These are phyloP conservation scores for Geotrichum australiense DNA, from an alignment of 1,139 yeast genomes.

Conservation along the genomic window DNA sequence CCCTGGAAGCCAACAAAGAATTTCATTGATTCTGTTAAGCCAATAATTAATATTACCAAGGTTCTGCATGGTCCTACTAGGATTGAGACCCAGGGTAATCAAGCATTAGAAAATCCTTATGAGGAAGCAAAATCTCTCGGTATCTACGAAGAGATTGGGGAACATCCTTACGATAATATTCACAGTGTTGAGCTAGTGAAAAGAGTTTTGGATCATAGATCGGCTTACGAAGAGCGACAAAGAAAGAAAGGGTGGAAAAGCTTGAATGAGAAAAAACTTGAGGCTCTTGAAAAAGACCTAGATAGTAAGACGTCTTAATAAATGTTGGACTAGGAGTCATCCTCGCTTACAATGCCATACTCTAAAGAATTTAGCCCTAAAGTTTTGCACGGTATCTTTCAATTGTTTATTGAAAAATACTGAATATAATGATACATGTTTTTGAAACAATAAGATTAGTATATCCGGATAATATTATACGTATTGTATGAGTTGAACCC, in stretches of 20 bases:
- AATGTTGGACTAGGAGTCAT: too few species aligned
- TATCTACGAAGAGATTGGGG: conserved; percentile 41
- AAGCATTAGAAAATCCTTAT: conserved; percentile 39
- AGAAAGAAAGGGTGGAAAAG: conserved; percentile 70
- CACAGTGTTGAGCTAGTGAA: conserved; percentile 60
- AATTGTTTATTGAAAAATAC: too few species aligned
- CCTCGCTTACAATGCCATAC: too few species aligned
- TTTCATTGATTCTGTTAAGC: conserved; percentile 35
- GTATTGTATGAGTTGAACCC: too few species aligned
- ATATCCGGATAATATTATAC: too few species aligned
- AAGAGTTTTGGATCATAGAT: conserved; percentile 58
- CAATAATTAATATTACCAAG: conserved; percentile 36
- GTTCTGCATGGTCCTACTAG: conserved; percentile 62
- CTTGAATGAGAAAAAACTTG: conserved; percentile 36
- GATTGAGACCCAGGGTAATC: conserved; percentile 27
- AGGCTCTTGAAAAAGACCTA: conserved; percentile 20
- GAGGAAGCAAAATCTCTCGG: conserved; percentile 30
- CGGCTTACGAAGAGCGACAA: conserved; percentile 72
- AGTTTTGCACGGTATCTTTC: too few species aligned
- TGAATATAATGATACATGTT: too few species aligned
- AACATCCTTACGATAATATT: conserved; percentile 53
- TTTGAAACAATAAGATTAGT: too few species aligned
- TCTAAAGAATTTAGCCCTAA: too few species aligned
- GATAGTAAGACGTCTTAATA: too few species aligned
- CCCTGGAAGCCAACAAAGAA: conserved; percentile 47